Conservation (phyloP, 306 rosid genomes). For the Castanospermum australe region DNA sequence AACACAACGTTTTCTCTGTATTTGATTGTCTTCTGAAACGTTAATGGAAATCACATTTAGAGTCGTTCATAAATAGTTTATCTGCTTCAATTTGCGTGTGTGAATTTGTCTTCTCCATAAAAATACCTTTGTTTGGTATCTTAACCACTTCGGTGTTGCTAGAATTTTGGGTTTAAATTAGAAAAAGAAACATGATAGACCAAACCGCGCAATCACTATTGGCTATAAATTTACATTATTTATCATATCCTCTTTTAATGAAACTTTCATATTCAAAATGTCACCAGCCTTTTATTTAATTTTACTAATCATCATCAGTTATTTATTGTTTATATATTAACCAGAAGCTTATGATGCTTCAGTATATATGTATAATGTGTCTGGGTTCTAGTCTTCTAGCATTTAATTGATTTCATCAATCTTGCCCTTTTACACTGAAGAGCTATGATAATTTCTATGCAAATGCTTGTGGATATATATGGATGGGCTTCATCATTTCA, state of each 20-base stretch:
- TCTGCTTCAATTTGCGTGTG: no score
- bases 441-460: neutral
- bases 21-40: no score
- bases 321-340: no score
- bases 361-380: neutral
- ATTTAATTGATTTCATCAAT: conserved; percentile 15
- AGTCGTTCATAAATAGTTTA: no score
- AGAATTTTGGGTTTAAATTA: neutral
- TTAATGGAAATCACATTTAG: no score
- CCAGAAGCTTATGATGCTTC: neutral
- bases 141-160: no score
- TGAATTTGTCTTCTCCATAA: no score
- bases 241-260: neutral
- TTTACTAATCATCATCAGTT: no score
- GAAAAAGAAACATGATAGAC: neutral
- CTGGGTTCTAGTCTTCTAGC: neutral
- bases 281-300: no score
- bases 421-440: neutral
- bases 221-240: neutral
- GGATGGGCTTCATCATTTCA: no score
- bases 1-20: no score
- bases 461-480: neutral
- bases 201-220: neutral
- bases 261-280: neutral
- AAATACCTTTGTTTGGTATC: no score